Percentiles rank a stretch among this genome's conserved stretches.
Evolutionary conservation across 192 early-diverging fungal genomes (phyloP).

Genomic region (Ambispora gerdemannii): DNA sequence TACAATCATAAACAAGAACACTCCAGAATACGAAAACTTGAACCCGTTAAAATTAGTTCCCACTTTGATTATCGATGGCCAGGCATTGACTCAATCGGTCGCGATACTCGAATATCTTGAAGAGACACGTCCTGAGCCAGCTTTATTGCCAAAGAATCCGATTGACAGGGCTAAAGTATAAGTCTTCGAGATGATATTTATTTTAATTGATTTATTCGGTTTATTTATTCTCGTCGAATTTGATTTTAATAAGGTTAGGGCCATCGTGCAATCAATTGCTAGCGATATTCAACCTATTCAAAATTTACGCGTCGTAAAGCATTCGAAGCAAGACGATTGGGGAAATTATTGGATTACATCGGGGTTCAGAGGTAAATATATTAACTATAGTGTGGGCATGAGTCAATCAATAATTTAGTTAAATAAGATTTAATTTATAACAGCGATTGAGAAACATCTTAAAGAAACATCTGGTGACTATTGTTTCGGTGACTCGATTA

Average conservation of each 20-base stretch:
- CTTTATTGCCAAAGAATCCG: conserved; percentile 74
- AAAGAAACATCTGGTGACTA: conserved; percentile 63
- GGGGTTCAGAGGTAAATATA: conserved; percentile 59
- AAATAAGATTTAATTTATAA: not conserved
- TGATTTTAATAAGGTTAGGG: conserved; percentile 54
- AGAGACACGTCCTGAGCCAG: conserved; percentile 62
- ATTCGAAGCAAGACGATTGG: conserved; percentile 59
- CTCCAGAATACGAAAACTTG: conserved; percentile 52
- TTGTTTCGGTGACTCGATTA: conserved; percentile 76
- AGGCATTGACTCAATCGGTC: conserved; percentile 60
- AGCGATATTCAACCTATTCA: conserved; percentile 87
- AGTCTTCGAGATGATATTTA: not conserved
- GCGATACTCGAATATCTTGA: conserved; percentile 91
- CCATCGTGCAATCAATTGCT: conserved; percentile 66
- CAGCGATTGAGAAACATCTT: conserved; percentile 46
- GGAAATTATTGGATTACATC: conserved; percentile 49
- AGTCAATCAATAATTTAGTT: too few species aligned
- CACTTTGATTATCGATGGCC: conserved; percentile 57
- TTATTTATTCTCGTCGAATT: not conserved
- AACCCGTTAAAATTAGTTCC: conserved; percentile 75
- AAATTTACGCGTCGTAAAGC: conserved; percentile 71
- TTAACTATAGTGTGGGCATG: not conserved
- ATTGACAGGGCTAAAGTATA: conserved; percentile 58
- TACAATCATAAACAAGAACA: conserved; percentile 30
- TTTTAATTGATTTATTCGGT: not conserved